phyloP scores from a whole-genome alignment of 164 flowering plant species.

The Liquidambar formosana region DNA sequence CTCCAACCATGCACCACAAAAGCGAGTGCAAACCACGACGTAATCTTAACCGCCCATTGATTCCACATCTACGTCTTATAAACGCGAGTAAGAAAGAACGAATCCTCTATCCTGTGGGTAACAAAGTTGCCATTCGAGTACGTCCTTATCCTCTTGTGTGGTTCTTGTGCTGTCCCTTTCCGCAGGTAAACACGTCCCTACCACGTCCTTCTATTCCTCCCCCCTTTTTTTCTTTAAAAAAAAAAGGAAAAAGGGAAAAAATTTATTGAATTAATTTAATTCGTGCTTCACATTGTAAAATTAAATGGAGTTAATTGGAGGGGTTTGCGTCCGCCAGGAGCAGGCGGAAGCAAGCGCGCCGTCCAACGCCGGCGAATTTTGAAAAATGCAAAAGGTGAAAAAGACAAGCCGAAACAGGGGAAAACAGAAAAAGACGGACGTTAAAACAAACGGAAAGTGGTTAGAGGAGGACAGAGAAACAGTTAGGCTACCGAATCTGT shows the following conservation, averaged over 20 bases:
- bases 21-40: too few species aligned
- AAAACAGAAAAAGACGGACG: neutral
- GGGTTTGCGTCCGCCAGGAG: slow-evolving; percentile 7
- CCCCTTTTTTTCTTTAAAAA: too few species aligned
- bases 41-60: too few species aligned
- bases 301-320: slow-evolving; percentile 6
- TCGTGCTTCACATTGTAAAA: too few species aligned
- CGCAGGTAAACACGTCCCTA: slow-evolving; percentile 15
- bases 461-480: neutral
- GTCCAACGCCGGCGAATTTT: slow-evolving; percentile 21
- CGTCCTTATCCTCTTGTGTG: too few species aligned
- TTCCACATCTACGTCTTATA: too few species aligned
- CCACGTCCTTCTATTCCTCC: neutral
- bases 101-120: too few species aligned
- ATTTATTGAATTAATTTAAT: too few species aligned
- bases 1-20: too few species aligned
- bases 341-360: slow-evolving; percentile 12
- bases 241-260: too few species aligned
- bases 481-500: neutral
- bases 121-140: too few species aligned
- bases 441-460: slow-evolving; percentile 7
- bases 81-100: too few species aligned
- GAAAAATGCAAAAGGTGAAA: neutral
- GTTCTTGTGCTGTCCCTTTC: slow-evolving; percentile 3
- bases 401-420: slow-evolving; percentile 7